Evolutionary conservation across 768 basidiomycete species (phyloP).

Genomic region (Xerocomellus dryophilus): DNA sequence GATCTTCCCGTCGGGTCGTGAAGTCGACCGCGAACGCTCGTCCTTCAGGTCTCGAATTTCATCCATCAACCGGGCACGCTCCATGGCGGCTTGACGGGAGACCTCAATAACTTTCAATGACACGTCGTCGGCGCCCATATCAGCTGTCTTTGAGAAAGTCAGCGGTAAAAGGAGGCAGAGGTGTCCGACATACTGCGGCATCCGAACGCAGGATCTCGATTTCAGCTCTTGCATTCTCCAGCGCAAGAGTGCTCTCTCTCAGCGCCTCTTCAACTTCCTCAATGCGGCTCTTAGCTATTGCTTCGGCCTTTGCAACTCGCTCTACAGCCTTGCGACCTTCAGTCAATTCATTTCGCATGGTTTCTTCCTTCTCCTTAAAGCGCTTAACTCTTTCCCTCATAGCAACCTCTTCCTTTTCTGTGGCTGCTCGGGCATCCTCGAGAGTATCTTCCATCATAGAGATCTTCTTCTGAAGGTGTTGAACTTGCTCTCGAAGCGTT

Average conservation of each 20-base stretch:
- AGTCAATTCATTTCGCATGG: constrained; percentile 65
- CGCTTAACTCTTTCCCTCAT: constrained; percentile 62
- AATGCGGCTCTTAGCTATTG: constrained; percentile 56
- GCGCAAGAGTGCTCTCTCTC: constrained; percentile 77
- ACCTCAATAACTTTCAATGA: constrained; percentile 47
- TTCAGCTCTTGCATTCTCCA: constrained; percentile 89
- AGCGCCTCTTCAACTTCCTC: constrained; percentile 90
- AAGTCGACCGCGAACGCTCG: constrained; percentile 34
- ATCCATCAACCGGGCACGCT: constrained; percentile 49
- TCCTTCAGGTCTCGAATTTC: constrained; percentile 56
- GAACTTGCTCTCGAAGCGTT: constrained; percentile 83
- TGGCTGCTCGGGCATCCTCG: constrained; percentile 66
- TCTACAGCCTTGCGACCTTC: constrained; percentile 67
- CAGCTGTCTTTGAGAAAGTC: constrained; percentile 38
- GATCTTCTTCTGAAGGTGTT: constrained; percentile 79
- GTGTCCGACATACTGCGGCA: constrained; percentile 53
- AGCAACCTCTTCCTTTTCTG: constrained; percentile 71
- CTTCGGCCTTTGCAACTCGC: constrained; percentile 59
- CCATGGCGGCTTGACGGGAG: constrained; percentile 46
- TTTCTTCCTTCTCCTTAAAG: constrained; percentile 71
- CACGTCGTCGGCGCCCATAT: constrained; percentile 45
- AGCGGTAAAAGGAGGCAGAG: constrained; percentile 3
- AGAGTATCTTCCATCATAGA: constrained; percentile 76
- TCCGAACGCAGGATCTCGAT: constrained; percentile 78
- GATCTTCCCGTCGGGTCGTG: constrained; percentile 21